A percentile compares a stretch with the other conserved stretches of the same genome.
Conservation (phyloP, 345 rosid genomes). For the Populus tremula region DNA sequence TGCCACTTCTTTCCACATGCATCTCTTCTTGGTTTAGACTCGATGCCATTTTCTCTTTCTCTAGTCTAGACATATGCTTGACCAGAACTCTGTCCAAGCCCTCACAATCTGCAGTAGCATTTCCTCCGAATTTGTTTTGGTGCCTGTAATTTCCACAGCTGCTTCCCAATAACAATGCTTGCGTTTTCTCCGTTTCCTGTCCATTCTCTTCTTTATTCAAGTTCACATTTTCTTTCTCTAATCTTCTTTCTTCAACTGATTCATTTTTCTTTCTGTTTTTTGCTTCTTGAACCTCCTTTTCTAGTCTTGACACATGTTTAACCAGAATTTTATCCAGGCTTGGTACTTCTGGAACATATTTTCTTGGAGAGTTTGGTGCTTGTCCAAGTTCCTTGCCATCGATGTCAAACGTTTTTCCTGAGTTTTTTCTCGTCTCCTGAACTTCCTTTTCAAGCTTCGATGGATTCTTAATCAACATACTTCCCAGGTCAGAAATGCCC, state of each 20-base stretch:
- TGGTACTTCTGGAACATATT: constrained; percentile 39
- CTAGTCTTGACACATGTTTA: constrained; percentile 69
- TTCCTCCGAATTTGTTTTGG: constrained; percentile 22
- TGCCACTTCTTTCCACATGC: constrained; percentile 6
- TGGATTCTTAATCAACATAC: constrained; percentile 40
- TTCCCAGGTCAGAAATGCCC: constrained; percentile 48
- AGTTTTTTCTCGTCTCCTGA: constrained; percentile 34
- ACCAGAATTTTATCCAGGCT: constrained; percentile 75
- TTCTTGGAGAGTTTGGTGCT: constrained; percentile 11
- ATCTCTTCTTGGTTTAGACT: constrained; percentile 26
- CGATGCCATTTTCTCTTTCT: constrained; percentile 32
- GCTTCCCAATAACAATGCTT: constrained; percentile 32
- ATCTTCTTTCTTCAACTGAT: neutral
- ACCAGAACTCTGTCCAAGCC: constrained; percentile 28
- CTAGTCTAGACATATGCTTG: constrained; percentile 29
- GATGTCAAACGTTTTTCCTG: constrained; percentile 26
- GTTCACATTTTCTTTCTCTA: constrained; percentile 60
- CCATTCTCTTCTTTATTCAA: constrained; percentile 27
- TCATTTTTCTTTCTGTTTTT: constrained; percentile 49
- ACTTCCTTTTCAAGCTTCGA: constrained; percentile 47
- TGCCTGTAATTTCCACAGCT: constrained; percentile 30
- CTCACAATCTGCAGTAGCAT: constrained; percentile 7
- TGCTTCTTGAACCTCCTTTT: constrained; percentile 81
- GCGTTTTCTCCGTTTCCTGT: constrained; percentile 52
- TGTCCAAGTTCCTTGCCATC: constrained; percentile 32